phyloP scores from a whole-genome alignment of 2,329 filamentous ascomycete genomes.

The Botrytis porri region DNA sequence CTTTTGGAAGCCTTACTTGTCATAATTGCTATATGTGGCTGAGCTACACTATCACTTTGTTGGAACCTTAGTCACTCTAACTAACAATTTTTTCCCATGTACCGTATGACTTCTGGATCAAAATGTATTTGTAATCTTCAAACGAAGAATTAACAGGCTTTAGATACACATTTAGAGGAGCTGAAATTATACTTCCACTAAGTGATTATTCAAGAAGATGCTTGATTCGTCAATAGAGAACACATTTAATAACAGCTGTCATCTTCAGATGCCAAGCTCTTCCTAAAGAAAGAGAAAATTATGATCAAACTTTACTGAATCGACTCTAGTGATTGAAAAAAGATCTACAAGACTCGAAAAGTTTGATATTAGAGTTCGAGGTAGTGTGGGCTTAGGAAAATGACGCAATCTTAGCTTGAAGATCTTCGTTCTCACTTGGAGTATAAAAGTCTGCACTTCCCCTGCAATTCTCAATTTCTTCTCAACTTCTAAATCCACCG shows the following conservation, averaged over 20 bases:
- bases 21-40: too few relatives aligned
- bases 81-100: background rate
- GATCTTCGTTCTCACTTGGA: background rate
- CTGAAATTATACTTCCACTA: background rate
- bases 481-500: background rate
- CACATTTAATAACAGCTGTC: background rate
- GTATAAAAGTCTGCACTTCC: background rate
- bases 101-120: too few relatives aligned
- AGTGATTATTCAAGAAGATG: background rate
- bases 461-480: background rate
- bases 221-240: background rate
- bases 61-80: background rate
- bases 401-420: background rate
- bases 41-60: too few relatives aligned
- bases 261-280: background rate
- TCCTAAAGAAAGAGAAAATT: background rate
- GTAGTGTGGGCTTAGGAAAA: background rate
- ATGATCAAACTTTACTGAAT: background rate
- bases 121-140: background rate
- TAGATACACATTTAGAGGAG: background rate
- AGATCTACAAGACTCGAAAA: background rate
- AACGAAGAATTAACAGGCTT: too few relatives aligned
- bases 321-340: rapidly evolving
- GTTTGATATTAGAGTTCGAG: background rate
- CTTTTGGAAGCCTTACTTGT: background rate